These are phyloP conservation scores for Polygonum maritimum DNA, from an alignment of 148 eudicot species.

Conservation along the genomic window DNA sequence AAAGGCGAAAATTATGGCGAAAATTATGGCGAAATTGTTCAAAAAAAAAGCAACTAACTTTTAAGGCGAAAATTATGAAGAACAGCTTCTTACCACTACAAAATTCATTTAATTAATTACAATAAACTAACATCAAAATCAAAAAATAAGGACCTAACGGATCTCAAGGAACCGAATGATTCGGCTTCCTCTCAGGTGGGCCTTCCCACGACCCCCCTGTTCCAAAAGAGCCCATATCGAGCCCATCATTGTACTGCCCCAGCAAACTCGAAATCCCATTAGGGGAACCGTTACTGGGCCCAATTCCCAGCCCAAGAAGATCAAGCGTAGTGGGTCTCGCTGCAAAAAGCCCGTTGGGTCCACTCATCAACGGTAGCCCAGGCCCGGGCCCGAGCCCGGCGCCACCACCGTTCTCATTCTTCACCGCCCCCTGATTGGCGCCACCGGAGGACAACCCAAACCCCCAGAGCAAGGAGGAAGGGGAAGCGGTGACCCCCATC, in stretches of 20 bases:
- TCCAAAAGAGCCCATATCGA: constrained; percentile 11
- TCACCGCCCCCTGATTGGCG: constrained; percentile 7
- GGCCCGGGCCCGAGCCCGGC: constrained; percentile 28
- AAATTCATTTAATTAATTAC: constrained; percentile 9
- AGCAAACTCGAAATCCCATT: constrained; percentile 35
- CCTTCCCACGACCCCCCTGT: constrained; percentile 41
- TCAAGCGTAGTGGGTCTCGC: constrained; percentile 55
- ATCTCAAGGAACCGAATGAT: constrained; percentile 9
- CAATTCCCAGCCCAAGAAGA: constrained; percentile 55
- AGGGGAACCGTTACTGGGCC: constrained; percentile 21
- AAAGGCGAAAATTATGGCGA: background rate
- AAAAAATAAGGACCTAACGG: background rate
- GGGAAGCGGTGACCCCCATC: constrained; percentile 50
- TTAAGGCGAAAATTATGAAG: background rate
- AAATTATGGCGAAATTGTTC: too few species aligned
- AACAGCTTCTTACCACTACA: background rate
- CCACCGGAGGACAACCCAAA: constrained; percentile 28
- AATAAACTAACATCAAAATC: background rate
- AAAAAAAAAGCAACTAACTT: background rate
- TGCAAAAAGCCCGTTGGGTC: constrained; percentile 25
- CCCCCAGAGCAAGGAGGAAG: constrained; percentile 49
- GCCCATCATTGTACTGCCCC: constrained; percentile 26
- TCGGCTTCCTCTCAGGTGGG: constrained; percentile 11
- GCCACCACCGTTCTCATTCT: constrained; percentile 19
- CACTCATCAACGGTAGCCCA: constrained; percentile 19